Evolutionary conservation across 371 early-diverging fungal genomes (phyloP), one percentile per base, ranked within the genome.

Genomic region (Actinomortierella wolfii): DNA sequence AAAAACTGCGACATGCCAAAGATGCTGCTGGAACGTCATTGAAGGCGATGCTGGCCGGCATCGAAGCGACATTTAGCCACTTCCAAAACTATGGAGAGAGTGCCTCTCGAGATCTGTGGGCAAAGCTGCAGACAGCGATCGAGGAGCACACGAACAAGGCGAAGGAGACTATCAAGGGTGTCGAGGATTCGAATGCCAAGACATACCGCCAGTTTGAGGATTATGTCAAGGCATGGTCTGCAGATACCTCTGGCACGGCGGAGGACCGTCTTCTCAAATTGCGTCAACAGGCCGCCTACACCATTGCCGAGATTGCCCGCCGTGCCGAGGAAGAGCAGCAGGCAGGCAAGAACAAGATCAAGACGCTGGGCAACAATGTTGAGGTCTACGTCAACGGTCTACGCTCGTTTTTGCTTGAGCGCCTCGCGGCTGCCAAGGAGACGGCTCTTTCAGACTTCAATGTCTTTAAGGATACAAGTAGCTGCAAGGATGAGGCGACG

Each of bases 381-480:
- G 73, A 66, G 23, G 59, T 66, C 14, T 67, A 66, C 44, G 45
- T 66, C 28, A 42, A 59, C 3, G 73, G 67, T 1, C 45, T 66
- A 18, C 47, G 47, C n/a, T 47, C 48, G 43, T 73, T 66, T 59
- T 66, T 66, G 60, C 21, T 54, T 13, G 67, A 62, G 42, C 59
- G 73, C 1, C 54, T 73, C 41, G 54, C 59, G 4, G 67, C 73
- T 3, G 52, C 67, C 7, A 66, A 59, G 57, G 73, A 66, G 47
- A 63, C 73, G 14, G 52, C 52, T 20, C 57, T 24, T 3, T 61
- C 67, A 0, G 73, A 73, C 0, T 29, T 73, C 41, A 56, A 44
- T 26, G 59, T 59, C 21, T 73, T 73, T 54, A 66, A 52, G 48
- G 60, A 59, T 20, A 66, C 66, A 17, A 73, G 59, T 44, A 73